Evolutionary conservation across 768 basidiomycete genomes (phyloP).

Genomic region (Imleria badia): DNA sequence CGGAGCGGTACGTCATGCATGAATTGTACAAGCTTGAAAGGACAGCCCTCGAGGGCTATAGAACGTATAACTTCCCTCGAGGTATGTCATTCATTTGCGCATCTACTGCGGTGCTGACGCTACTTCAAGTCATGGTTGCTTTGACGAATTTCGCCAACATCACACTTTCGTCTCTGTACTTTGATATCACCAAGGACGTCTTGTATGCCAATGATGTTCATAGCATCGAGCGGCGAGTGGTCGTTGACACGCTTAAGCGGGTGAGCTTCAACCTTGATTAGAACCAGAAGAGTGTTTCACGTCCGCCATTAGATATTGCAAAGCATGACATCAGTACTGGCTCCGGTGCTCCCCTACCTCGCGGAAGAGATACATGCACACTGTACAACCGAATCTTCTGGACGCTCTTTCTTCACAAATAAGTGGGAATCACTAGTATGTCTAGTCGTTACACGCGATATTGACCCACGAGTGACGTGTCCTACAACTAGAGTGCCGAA

Average conservation of each 20-base stretch:
- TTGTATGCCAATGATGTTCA: conserved; percentile 69
- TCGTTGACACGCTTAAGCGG: conserved; percentile 70
- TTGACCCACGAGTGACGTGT: background rate
- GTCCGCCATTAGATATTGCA: conserved; percentile 50
- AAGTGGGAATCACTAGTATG: conserved; percentile 72
- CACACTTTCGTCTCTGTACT: conserved; percentile 87
- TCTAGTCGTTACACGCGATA: background rate
- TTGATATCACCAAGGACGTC: conserved; percentile 88
- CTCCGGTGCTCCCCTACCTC: conserved; percentile 87
- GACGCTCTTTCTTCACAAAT: conserved; percentile 63
- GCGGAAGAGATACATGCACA: conserved; percentile 78
- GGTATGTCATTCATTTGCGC: conserved; percentile 44
- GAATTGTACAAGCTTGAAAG: conserved; percentile 74
- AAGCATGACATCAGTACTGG: conserved; percentile 68
- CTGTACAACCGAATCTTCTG: conserved; percentile 12
- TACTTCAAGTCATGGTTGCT: conserved; percentile 59
- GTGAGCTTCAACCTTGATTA: conserved; percentile 37
- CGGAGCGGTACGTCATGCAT: conserved; percentile 85
- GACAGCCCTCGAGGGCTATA: conserved; percentile 66
- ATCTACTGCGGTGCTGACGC: background rate
- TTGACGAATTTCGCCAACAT: conserved; percentile 78
- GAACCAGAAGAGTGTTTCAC: background rate
- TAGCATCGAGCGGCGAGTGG: conserved; percentile 56
- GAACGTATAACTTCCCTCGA: conserved; percentile 76
- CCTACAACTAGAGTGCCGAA: conserved; percentile 42